Conservation (phyloP, 2,329 filamentous ascomycete species). For the Aureobasidium sp. region DNA sequence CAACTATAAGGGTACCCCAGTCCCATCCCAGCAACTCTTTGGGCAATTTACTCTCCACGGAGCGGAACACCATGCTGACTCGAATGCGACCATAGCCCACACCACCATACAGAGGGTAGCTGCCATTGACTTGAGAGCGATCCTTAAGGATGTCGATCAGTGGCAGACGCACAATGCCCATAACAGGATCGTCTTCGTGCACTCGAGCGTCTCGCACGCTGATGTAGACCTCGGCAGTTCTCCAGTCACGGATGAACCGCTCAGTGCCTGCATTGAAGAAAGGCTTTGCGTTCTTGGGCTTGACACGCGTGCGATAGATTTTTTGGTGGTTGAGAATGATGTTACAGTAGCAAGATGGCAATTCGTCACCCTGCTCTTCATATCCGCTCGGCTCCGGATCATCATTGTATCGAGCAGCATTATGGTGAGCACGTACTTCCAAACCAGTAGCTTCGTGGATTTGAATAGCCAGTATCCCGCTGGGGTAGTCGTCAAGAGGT, state of each 20-base stretch:
- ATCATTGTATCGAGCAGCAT: constrained; percentile 42
- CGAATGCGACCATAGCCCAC: constrained; percentile 64
- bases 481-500: constrained; percentile 54
- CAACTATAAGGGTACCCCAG: constrained; percentile 61
- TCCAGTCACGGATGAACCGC: constrained; percentile 63
- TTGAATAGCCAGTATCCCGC: constrained; percentile 62
- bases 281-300: constrained; percentile 70
- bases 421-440: constrained; percentile 54
- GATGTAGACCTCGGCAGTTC: constrained; percentile 59
- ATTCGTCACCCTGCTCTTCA: constrained; percentile 54
- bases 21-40: constrained; percentile 60
- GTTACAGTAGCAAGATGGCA: constrained; percentile 65
- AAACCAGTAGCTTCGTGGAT: constrained; percentile 68
- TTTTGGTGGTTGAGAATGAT: constrained; percentile 68
- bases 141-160: constrained; percentile 55
- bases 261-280: constrained; percentile 75
- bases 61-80: constrained; percentile 67
- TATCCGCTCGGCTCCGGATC: constrained; percentile 50
- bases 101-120: constrained; percentile 62
- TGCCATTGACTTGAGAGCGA: constrained; percentile 57
- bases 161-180: constrained; percentile 65
- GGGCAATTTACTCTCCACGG: constrained; percentile 56
- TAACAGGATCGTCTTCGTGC: constrained; percentile 60
- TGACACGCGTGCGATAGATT: constrained; percentile 63
- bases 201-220: constrained; percentile 60